Base-by-base conservation (phyloP, 768 basidiomycete species). In the Pholiota microspora region DNA sequence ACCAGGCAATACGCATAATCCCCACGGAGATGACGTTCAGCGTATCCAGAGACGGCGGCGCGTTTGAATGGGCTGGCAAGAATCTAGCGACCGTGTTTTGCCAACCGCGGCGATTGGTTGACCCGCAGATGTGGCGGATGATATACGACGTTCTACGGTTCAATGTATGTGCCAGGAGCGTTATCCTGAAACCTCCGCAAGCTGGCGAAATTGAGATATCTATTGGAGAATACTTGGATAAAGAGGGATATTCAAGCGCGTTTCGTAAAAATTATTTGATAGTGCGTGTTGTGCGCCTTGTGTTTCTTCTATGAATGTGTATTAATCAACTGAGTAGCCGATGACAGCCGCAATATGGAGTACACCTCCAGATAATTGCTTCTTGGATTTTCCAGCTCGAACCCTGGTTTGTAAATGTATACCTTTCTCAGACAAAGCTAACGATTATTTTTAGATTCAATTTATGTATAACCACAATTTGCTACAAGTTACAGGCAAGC, bases 301-400 rank as follows among this genome's bases (percentile, higher is more conserved):
- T 25, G 15, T 45, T 36, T 28, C 3, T 7, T 29, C 18, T n/a
- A 32, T 25, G 40, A 50, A 47, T 42, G 40, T 36, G 21, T 56
- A 47, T 51, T 55, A 23, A 35, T 8, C 2, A n/a, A 51, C 16
- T 23, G 49, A 27, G 7, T 49, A 88, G 88, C 88, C 88, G 0
- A 86, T 92, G 86, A 88, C 86, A 7, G 88, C 87, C 1, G 85
- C 86, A 2, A 84, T 92, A 35, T 92, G 89, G 89, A 88, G 83
- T 42, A 89, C 86, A 0, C 84, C 87, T 0, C 84, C 89, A 7
- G 83, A 84, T 57, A 79, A 80, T 61, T 88, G 86, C 58, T 77
- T 81, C 2, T 68, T 84, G 47, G 85, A 88, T 58, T 88, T 92
- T 62, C 88, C 88, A 7, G 87, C 84, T 0, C 74, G 71, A 35